These are phyloP conservation scores for Beauveria asiatica DNA, from an alignment of 2,329 filamentous ascomycete species.

Conservation along the genomic window DNA sequence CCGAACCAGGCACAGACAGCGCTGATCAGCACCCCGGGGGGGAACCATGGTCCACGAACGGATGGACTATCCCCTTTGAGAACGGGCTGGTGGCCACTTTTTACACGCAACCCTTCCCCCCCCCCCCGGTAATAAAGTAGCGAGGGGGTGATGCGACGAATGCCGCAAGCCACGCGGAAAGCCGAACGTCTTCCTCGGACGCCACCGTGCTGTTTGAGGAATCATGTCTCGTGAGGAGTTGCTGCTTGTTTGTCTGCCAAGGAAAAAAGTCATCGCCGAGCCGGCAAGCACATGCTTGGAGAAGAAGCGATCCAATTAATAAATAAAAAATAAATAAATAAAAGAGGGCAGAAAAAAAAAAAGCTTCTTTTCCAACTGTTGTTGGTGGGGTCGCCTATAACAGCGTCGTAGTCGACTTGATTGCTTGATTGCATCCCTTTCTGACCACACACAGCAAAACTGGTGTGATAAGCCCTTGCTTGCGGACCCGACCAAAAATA, in stretches of 20 bases:
- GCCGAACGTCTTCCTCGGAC: slow-evolving; percentile 1
- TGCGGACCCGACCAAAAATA: no score
- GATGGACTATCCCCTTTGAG: background rate
- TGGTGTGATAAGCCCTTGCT: background rate
- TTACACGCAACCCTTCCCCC: background rate
- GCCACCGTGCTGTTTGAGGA: background rate
- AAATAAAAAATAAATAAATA: background rate
- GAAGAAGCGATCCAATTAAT: background rate
- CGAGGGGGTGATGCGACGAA: slow-evolving; percentile 2
- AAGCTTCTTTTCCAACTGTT: no score
- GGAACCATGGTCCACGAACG: background rate
- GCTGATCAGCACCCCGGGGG: background rate
- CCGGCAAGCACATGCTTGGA: background rate
- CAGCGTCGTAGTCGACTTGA: background rate
- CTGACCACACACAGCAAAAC: background rate
- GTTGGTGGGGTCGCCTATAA: background rate
- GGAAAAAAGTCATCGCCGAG: background rate
- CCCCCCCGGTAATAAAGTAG: background rate
- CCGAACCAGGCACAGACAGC: background rate
- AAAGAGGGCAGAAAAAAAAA: no score
- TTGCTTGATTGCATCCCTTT: background rate
- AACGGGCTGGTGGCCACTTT: background rate
- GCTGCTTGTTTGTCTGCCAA: background rate
- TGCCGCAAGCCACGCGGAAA: slow-evolving; percentile 8
- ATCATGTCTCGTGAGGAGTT: slow-evolving; percentile 1